phyloP scores from a whole-genome alignment of 139 green algal species.

The Coelastrella sp. region DNA sequence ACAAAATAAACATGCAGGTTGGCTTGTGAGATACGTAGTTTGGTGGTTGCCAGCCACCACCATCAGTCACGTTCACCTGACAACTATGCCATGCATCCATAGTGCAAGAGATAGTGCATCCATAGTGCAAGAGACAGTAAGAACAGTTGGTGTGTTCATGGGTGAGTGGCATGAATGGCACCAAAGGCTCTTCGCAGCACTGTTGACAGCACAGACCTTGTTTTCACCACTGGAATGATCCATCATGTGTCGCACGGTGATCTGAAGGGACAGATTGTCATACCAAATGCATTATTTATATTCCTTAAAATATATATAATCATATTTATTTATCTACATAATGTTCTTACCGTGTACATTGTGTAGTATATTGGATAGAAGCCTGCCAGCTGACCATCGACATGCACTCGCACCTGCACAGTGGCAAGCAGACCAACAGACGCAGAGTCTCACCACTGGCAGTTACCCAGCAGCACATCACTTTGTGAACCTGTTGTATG shows the following conservation, averaged over 20 bases:
- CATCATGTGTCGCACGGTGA: background rate
- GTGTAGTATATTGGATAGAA: constrained; percentile 48
- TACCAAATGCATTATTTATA: too few relatives aligned
- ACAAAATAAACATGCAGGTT: too few relatives aligned
- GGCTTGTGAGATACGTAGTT: too few relatives aligned
- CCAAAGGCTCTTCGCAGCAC: background rate
- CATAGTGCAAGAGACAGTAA: background rate
- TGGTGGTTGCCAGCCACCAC: too few relatives aligned
- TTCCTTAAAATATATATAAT: too few relatives aligned
- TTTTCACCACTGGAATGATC: background rate
- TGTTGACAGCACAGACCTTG: background rate
- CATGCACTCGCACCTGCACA: constrained; percentile 28
- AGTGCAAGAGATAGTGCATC: too few relatives aligned
- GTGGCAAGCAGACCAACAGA: background rate
- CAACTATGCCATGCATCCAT: too few relatives aligned
- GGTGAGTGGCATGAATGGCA: background rate
- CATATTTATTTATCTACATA: too few relatives aligned
- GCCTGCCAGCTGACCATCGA: constrained; percentile 36
- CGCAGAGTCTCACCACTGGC: background rate
- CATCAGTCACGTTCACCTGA: too few relatives aligned
- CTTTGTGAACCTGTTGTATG: background rate
- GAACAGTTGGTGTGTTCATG: too few relatives aligned
- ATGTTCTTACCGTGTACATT: constrained; percentile 45
- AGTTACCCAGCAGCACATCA: background rate
- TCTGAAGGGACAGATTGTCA: background rate